phyloP scores from a whole-genome alignment of 371 early-diverging fungal species.

The Scutellospora calospora region DNA sequence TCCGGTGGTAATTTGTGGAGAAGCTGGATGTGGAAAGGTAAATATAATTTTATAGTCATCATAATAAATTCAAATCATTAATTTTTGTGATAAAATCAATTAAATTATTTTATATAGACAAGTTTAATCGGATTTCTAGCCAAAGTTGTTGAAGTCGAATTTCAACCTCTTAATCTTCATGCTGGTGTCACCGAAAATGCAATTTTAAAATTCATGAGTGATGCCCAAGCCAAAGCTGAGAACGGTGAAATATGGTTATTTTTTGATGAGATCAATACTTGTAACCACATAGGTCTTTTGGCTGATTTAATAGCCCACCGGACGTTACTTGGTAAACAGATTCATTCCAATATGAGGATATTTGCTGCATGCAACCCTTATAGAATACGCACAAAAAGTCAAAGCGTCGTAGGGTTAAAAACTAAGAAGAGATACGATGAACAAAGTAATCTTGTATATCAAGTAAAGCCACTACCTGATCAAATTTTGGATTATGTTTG shows the following conservation, averaged over 20 bases:
- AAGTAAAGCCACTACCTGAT: conserved; percentile 43
- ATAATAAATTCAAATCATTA: neutral
- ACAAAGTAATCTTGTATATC: conserved; percentile 44
- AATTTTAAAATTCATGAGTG: conserved; percentile 28
- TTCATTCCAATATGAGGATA: conserved; percentile 40
- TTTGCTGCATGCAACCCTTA: conserved; percentile 46
- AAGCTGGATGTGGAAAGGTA: conserved; percentile 44
- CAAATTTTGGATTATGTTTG: conserved; percentile 46
- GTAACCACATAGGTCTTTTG: conserved; percentile 41
- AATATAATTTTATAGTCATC: neutral
- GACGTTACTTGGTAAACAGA: conserved; percentile 24
- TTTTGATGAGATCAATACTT: conserved; percentile 45
- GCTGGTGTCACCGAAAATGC: conserved; percentile 37
- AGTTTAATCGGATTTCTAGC: conserved; percentile 42
- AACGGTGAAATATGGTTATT: conserved; percentile 43
- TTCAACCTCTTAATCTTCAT: conserved; percentile 33
- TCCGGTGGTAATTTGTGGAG: conserved; percentile 39
- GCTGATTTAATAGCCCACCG: conserved; percentile 39
- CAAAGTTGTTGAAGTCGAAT: conserved; percentile 36
- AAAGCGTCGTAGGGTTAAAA: conserved; percentile 25
- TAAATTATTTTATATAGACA: conserved; percentile 21
- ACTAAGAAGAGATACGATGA: conserved; percentile 34
- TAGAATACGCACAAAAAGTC: conserved; percentile 27
- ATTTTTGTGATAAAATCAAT: neutral
- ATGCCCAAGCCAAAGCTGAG: conserved; percentile 22